phyloP scores from a whole-genome alignment of 768 basidiomycete species.

The Auriscalpium vulgare region DNA sequence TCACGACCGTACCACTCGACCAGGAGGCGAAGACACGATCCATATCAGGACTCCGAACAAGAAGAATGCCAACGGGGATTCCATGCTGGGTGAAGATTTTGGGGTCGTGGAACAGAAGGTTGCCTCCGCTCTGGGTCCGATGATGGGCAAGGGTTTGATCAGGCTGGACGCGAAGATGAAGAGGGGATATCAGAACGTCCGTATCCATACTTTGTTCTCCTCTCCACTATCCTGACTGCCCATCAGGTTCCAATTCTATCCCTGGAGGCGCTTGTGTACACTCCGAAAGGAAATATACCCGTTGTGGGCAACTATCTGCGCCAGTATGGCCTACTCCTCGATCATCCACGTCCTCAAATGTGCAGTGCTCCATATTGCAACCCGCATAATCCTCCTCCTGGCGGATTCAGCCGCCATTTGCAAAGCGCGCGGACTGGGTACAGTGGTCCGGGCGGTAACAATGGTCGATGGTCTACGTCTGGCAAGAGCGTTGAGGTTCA shows the following conservation, averaged over 20 bases:
- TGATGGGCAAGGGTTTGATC: conserved; percentile 80
- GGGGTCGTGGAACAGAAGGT: conserved; percentile 84
- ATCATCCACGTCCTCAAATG: conserved; percentile 65
- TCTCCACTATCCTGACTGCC: conserved; percentile 9
- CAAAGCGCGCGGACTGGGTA: conserved; percentile 36
- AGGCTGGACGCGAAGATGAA: conserved; percentile 71
- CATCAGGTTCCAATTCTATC: conserved; percentile 72
- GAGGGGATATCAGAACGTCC: conserved; percentile 55
- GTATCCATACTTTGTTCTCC: conserved; percentile 21
- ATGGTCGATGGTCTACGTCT: conserved; percentile 47
- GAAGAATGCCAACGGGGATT: conserved; percentile 45
- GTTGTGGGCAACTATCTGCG: conserved; percentile 75
- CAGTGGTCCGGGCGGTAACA: conserved; percentile 29
- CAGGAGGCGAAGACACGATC: conserved; percentile 56
- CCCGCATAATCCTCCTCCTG: conserved; percentile 79
- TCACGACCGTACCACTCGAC: conserved; percentile 53
- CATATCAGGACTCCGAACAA: conserved; percentile 62
- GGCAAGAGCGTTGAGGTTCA: conserved; percentile 87
- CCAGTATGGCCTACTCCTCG: conserved; percentile 59
- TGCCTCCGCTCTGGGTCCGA: conserved; percentile 68
- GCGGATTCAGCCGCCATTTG: conserved; percentile 44
- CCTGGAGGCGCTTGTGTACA: conserved; percentile 83
- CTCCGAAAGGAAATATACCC: conserved; percentile 86
- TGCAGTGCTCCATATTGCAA: conserved; percentile 67
- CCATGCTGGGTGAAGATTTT: conserved; percentile 56